Evolutionary conservation across 129 eudicot species (phyloP), one percentile per base, ranked within the genome.

Genomic region (Helichrysum umbraculigerum): DNA sequence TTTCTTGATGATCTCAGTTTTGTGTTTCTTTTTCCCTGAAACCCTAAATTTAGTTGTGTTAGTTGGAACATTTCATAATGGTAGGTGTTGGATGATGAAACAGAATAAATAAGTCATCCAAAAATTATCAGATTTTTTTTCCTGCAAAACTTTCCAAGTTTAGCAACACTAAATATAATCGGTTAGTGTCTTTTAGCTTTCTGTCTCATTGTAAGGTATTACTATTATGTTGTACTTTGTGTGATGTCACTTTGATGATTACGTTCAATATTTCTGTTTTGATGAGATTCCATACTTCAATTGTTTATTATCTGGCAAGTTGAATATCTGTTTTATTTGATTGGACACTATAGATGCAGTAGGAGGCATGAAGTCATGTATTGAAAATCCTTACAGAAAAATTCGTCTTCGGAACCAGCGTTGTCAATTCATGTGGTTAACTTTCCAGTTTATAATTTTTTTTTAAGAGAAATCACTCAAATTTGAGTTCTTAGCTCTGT

Each of bases 71-170:
- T 64, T 34, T 51, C 28, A 50, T 78, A 70, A 70, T 60, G 64
- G 70, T 60, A 70, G 52, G 73, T 44, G 19, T 37, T 28, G 50
- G n/a, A 29, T 79, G 79, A 73, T 73, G 54, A 56, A 59, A 73
- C 32, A 6, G 39, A 37, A 67, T 4, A 2, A 37, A 19, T 28
- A 67, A 67, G n/a, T 67, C 7, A n/a, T n/a, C n/a, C n/a, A n/a
- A 66, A n/a, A 10, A 3, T 66, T 54, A 35, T 2, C 41, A 67
- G 32, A 39, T 8, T 20, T 10, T 77, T 16, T 77, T 15, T 67
- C 42, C 15, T 3, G 25, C 15, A 14, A 39, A 57, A 12, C 71
- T 20, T 58, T 7, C 82, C 33, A 63, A 4, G 14, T 71, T 33
- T 79, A 71, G 66, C 21, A 78, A 52, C 54, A n/a, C 0, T n/a